Base-by-base conservation (phyloP, 768 basidiomycete species). In the Kwoniella heveanensis region DNA sequence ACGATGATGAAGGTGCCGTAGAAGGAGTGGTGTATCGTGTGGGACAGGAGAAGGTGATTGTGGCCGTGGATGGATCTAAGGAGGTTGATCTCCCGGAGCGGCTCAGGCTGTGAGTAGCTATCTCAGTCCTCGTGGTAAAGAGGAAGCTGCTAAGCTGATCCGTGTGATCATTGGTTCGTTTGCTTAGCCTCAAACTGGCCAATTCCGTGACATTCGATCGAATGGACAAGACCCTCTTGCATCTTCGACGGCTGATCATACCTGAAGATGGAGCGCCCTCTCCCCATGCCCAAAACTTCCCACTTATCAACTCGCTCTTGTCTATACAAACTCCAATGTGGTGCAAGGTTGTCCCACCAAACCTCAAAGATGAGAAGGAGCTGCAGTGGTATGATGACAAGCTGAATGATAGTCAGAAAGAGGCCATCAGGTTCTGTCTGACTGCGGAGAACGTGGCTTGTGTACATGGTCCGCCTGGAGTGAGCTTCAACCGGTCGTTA, bases 401-500 rank as follows among this genome's bases (percentile, higher is more conserved):
- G 0, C 82, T 98, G 58, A 98, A 99, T 76, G 80, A 83, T 0
- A 91, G 90, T 70, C 96, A 99, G 76, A 87, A 88, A 76, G 83
- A 85, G 13, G 95, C 94, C 0, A 86, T 98, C 30, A 83, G 80
- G 55, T 93, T 96, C 73, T 88, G 88, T n/a, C 79, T 99, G 5
- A 86, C 86, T 65, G 86, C 90, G 0, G 83, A 85, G 4, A 88
- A 95, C 76, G 85, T 97, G 0, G 91, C 91, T 0, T 91, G 92
- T 70, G 92, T 99, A 25, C 94, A 98, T 73, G 96, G 96, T 0
- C 96, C 96, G n/a, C 96, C 96, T 64, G 95, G 95, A 21, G 77
- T 78, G 51, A 67, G 78, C 64, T 10, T 22, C 36, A 30, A 9
- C 26, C 19, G 30, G 36, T 32, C n/a, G n/a, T n/a, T n/a, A n/a